Conservation (phyloP, 2,329 filamentous ascomycete species). For the Ascochyta rabiei region DNA sequence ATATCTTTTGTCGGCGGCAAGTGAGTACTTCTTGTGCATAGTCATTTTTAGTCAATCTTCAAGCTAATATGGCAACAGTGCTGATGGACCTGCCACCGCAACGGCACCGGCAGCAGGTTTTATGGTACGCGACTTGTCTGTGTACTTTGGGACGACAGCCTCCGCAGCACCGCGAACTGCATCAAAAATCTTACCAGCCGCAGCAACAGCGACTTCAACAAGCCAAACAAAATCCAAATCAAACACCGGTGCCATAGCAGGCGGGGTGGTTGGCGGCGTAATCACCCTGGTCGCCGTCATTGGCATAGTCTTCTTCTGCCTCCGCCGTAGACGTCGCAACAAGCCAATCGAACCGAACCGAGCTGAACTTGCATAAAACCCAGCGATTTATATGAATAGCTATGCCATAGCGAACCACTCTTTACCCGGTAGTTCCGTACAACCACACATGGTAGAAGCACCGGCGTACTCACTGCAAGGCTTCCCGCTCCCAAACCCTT, state of each 20-base stretch:
- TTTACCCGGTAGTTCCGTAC: conserved; percentile 12
- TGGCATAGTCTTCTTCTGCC: conserved; percentile 28
- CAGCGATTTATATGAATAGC: neutral
- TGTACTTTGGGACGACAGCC: conserved; percentile 59
- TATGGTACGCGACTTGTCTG: conserved; percentile 54
- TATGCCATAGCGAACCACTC: conserved; percentile 1
- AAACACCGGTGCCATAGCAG: conserved; percentile 40
- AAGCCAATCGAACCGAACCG: neutral
- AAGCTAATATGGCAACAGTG: conserved; percentile 18
- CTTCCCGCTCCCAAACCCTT: conserved; percentile 1
- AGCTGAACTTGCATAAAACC: neutral
- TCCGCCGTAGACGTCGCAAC: conserved; percentile 26
- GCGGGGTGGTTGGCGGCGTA: conserved; percentile 45
- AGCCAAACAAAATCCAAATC: neutral
- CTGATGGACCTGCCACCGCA: conserved; percentile 58
- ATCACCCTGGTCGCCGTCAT: conserved; percentile 27
- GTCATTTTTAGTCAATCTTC: neutral
- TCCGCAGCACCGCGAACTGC: conserved; percentile 53
- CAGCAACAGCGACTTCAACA: neutral
- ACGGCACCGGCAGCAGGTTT: conserved; percentile 57
- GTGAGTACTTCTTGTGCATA: conserved; percentile 11
- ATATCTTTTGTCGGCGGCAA: conserved; percentile 50
- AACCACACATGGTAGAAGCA: conserved; percentile 15
- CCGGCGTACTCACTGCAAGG: conserved; percentile 18
- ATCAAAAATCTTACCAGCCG: conserved; percentile 50